A percentile compares a stretch with the other conserved stretches of the same genome.
phyloP scores from a whole-genome alignment of 768 basidiomycete genomes.

The Leccinum disarticulatum region DNA sequence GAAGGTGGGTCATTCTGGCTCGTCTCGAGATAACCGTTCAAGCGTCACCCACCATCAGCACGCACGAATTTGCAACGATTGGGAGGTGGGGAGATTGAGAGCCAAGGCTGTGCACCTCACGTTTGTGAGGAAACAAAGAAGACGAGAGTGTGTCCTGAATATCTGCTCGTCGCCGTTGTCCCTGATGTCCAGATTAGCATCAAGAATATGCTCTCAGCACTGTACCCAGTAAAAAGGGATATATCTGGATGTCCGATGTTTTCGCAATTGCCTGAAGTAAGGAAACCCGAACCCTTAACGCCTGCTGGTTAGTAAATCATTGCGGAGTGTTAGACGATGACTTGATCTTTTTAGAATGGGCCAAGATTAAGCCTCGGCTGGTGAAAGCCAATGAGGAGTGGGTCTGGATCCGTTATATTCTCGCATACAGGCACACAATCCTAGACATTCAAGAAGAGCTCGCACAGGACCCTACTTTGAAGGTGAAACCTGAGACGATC shows the following conservation, averaged over 20 bases:
- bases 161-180: neutral
- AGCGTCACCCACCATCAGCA: constrained; percentile 3
- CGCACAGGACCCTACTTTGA: neutral
- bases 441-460: neutral
- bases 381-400: neutral
- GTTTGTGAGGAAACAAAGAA: constrained; percentile 3
- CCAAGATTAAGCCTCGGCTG: constrained; percentile 3
- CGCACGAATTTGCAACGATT: neutral
- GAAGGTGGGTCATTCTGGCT: neutral
- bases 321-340: neutral
- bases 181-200: constrained; percentile 9
- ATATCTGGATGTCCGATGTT: neutral
- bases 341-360: constrained; percentile 2
- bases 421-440: no score
- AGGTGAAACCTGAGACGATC: neutral
- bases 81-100: neutral
- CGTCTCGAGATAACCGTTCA: neutral
- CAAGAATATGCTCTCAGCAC: neutral
- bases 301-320: constrained; percentile 7
- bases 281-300: constrained; percentile 3
- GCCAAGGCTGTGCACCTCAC: constrained; percentile 3
- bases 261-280: constrained; percentile 7
- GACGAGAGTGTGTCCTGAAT: constrained; percentile 1
- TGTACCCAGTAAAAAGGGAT: neutral
- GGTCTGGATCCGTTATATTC: neutral